Evolutionary conservation across 495 filamentous ascomycete genomes (phyloP), one percentile per base, ranked within the genome.

Genomic region (Jackrogersella minutella): DNA sequence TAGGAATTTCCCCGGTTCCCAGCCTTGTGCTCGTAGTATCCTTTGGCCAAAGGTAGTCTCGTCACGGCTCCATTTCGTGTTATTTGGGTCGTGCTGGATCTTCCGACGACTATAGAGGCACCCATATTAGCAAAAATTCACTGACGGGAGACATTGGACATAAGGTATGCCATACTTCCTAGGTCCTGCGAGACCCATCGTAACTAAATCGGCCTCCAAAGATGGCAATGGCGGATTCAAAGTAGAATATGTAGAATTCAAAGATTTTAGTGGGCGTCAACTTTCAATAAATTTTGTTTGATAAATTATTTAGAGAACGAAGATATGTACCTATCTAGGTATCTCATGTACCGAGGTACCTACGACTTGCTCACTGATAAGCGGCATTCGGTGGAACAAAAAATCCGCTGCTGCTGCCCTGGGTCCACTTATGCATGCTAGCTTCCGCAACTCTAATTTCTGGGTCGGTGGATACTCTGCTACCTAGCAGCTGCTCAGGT

Each of bases 51-150:
- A 97, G 47, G 86, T 86, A 43, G 84, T 81, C 62, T 91, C 93
- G 68, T 92, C 89, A 62, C 87, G 88, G 44, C 89, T 86, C 94
- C 94, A 99, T 79, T 85, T 85, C 26, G 91, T 96, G 74, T 97
- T 97, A 75, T 97, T 96, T 11, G 94, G 94, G 79, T 99, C 94
- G 70, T 88, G 79, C 46, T 91, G 89, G 50, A 97, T 84, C 76
- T 94, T 97, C 31, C 83, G 86, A 69, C 86, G 91, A 74, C 94
- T 98, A 60, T 39, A 65, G 33, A 47, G 9, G 24, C 8, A 57
- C 52, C 63, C 66, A 49, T 77, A 68, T 65, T 65, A 46, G 44
- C 37, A 61, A 58, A 40, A n/a, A 62, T 34, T 22, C 17, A 43
- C 16, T 9, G 37, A 24, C 46, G 8, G 31, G 8, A 9, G 14